Conservation (phyloP, 1,284 basidiomycete genomes). For the Malassezia japonica region DNA sequence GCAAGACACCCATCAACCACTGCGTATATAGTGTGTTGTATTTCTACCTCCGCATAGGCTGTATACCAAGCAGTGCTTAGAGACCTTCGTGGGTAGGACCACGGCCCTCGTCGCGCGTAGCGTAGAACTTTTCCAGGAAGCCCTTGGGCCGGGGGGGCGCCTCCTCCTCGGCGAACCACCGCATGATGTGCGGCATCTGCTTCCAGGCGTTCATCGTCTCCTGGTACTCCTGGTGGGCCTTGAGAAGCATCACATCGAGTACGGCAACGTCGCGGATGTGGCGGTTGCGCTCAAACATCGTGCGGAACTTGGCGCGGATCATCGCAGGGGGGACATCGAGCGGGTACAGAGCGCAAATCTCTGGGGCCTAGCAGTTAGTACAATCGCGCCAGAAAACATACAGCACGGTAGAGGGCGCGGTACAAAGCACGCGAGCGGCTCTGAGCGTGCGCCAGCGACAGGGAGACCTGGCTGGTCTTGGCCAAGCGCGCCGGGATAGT, state of each 20-base stretch:
- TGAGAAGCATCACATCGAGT: slow-evolving; percentile 78
- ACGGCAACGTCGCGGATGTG: slow-evolving; percentile 71
- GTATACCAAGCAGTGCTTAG: slow-evolving; percentile 5
- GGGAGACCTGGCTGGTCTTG: slow-evolving; percentile 54
- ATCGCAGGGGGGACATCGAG: slow-evolving; percentile 72
- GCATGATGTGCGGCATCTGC: slow-evolving; percentile 54
- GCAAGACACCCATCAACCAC: no score
- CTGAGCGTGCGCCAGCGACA: slow-evolving; percentile 61
- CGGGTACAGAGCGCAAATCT: slow-evolving; percentile 74
- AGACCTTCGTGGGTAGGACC: slow-evolving; percentile 22
- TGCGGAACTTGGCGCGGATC: slow-evolving; percentile 71
- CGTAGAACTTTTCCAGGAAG: slow-evolving; percentile 75
- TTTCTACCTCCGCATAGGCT: slow-evolving; percentile 5
- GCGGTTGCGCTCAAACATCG: slow-evolving; percentile 77
- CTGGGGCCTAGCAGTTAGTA: slow-evolving; percentile 62
- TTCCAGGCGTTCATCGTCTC: slow-evolving; percentile 90
- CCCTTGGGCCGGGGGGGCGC: slow-evolving; percentile 50
- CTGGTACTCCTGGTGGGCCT: slow-evolving; percentile 80
- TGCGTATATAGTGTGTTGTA: slow-evolving; percentile 9
- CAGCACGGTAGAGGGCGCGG: slow-evolving; percentile 81
- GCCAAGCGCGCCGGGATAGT: slow-evolving; percentile 88
- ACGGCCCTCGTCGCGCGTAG: slow-evolving; percentile 49
- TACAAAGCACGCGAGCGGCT: slow-evolving; percentile 69
- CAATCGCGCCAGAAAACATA: slow-evolving; percentile 50
- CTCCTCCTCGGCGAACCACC: slow-evolving; percentile 51